Conservation (phyloP, 768 basidiomycete genomes). For the Leccinellum rugosiceps region DNA sequence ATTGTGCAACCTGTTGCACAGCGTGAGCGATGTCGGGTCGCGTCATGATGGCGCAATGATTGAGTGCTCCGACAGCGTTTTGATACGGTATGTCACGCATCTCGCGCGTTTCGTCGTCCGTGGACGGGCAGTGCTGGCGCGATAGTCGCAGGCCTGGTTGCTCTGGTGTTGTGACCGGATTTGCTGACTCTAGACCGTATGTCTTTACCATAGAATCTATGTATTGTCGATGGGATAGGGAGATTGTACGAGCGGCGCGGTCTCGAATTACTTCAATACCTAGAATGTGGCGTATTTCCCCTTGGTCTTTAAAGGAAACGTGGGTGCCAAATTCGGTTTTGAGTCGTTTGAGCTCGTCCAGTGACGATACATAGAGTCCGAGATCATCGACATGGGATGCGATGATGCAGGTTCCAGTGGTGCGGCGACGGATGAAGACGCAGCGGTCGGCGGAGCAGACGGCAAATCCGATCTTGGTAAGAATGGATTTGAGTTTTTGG, state of each 20-base stretch:
- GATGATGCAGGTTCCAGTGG: too few relatives aligned
- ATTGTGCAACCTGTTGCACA: background rate
- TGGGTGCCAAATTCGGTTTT: too few relatives aligned
- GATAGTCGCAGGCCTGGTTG: background rate
- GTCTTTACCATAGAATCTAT: background rate
- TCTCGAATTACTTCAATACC: too few relatives aligned
- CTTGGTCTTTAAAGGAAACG: too few relatives aligned
- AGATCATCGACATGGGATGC: too few relatives aligned
- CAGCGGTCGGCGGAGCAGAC: too few relatives aligned
- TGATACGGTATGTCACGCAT: background rate
- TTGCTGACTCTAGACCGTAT: background rate
- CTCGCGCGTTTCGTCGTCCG: background rate
- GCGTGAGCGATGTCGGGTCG: background rate
- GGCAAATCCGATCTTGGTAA: too few relatives aligned
- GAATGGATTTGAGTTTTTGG: too few relatives aligned
- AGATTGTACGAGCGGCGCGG: background rate
- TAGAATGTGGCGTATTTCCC: too few relatives aligned
- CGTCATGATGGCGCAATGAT: background rate
- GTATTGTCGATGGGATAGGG: background rate
- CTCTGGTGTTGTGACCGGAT: background rate
- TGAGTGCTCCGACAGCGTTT: background rate
- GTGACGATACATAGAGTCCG: too few relatives aligned
- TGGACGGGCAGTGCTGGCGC: background rate
- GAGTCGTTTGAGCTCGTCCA: too few relatives aligned
- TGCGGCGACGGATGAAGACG: too few relatives aligned